Evolutionary conservation across 2,329 filamentous ascomycete species (phyloP).

Genomic region (Epichloe glyceriae): DNA sequence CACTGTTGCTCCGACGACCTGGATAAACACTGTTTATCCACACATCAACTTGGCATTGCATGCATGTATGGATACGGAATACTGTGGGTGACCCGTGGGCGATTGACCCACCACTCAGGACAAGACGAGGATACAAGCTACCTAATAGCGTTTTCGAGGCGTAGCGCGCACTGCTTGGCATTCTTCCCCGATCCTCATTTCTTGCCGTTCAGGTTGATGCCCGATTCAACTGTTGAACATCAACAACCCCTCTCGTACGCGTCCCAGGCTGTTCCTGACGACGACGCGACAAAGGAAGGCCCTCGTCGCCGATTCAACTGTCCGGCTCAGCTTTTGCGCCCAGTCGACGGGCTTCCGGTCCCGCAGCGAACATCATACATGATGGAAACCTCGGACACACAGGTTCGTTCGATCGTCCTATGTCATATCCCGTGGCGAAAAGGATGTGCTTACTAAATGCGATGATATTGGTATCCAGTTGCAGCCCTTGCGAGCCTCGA

Average conservation of each 20-base stretch:
- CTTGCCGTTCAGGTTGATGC: not conserved
- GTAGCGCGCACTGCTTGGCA: not conserved
- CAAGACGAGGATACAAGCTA: not conserved
- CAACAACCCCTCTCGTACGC: slow-evolving; percentile 6
- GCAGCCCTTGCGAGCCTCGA: slow-evolving; percentile 18
- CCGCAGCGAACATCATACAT: slow-evolving; percentile 12
- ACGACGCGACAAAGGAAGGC: slow-evolving; percentile 21
- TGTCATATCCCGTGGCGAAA: not conserved
- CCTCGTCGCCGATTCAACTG: slow-evolving; percentile 11
- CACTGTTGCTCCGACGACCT: slow-evolving; percentile 6
- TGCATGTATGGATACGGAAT: no score
- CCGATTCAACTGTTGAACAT: not conserved
- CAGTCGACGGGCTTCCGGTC: slow-evolving; percentile 3
- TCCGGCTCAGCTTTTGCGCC: not conserved
- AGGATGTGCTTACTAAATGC: not conserved
- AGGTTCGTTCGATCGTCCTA: slow-evolving; percentile 11
- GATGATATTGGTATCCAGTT: not conserved
- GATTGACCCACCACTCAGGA: slow-evolving; percentile 2
- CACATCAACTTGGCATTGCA: not conserved
- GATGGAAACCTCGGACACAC: slow-evolving; percentile 21
- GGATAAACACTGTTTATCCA: slow-evolving; percentile 6
- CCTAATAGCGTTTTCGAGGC: not conserved
- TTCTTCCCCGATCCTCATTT: not conserved
- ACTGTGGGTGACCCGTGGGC: not conserved
- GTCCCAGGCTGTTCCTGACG: slow-evolving; percentile 14